Conservation (phyloP, 2,329 filamentous ascomycete genomes). For the Endoconidiophora laricicola region DNA sequence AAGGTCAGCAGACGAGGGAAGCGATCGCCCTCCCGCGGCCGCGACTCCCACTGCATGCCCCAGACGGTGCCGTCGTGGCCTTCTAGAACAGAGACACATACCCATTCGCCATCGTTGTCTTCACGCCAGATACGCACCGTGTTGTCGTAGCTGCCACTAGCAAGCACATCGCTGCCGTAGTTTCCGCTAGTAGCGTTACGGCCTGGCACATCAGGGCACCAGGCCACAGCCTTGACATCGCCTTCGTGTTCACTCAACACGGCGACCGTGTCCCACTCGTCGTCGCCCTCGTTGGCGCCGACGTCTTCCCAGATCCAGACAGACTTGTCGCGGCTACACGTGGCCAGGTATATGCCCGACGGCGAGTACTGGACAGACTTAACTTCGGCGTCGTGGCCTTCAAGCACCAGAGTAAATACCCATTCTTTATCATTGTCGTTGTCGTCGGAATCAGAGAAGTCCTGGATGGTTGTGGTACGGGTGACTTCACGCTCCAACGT, state of each 20-base stretch:
- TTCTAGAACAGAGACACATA: conserved; percentile 64
- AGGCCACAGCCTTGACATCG: conserved; percentile 86
- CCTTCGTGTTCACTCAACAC: conserved; percentile 89
- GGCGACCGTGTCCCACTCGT: conserved; percentile 93
- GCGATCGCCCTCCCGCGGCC: conserved; percentile 21
- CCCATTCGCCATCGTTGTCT: conserved; percentile 81
- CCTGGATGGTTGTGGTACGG: conserved; percentile 15
- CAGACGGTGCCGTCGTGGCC: conserved; percentile 81
- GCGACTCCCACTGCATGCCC: conserved; percentile 58
- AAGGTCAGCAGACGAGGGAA: conserved; percentile 59
- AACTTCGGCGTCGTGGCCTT: conserved; percentile 91
- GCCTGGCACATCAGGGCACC: conserved; percentile 57
- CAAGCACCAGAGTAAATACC: conserved; percentile 80
- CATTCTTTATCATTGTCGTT: conserved; percentile 63
- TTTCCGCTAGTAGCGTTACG: conserved; percentile 30
- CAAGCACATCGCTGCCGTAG: conserved; percentile 51
- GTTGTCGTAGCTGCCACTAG: conserved; percentile 87
- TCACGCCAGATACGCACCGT: conserved; percentile 79
- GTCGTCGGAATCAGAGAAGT: conserved; percentile 23
- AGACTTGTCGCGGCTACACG: conserved; percentile 79
- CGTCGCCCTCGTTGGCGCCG: conserved; percentile 52
- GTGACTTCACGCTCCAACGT: conserved; percentile 15
- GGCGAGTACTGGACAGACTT: conserved; percentile 62
- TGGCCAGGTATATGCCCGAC: conserved; percentile 64
- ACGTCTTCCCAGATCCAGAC: conserved; percentile 99